These are phyloP conservation scores for Gossypium raimondii DNA, from an alignment of 345 rosid species.

Conservation along the genomic window DNA sequence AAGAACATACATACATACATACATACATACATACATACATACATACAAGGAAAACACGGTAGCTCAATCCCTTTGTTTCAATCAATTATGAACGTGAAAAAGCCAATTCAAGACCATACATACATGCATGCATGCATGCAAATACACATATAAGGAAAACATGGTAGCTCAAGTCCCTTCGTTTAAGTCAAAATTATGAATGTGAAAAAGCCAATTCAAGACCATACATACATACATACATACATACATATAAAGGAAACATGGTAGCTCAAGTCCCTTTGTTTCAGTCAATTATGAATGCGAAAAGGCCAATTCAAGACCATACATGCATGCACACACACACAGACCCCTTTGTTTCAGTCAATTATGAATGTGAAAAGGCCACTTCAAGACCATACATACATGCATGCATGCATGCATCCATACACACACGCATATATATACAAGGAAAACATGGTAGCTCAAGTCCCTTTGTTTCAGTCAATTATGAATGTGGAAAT, in stretches of 20 bases:
- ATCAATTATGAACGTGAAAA: not conserved
- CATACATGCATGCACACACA: too few species aligned
- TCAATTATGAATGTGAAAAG: not conserved
- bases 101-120: not conserved
- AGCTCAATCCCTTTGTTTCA: slow-evolving; percentile 11
- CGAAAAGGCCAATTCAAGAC: not conserved
- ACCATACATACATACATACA: too few species aligned
- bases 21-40: too few species aligned
- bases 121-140: not conserved
- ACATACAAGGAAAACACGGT: not conserved
- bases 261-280: slow-evolving; percentile 1
- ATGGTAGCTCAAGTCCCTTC: slow-evolving; percentile 59
- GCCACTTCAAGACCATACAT: too few species aligned
- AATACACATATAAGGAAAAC: not conserved
- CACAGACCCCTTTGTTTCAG: not conserved
- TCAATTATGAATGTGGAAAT: not conserved
- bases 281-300: slow-evolving; percentile 6
- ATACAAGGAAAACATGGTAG: not conserved
- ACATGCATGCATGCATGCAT: not conserved
- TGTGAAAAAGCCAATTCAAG: too few species aligned
- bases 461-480: slow-evolving; percentile 7
- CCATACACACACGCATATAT: not conserved
- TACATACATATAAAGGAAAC: not conserved
- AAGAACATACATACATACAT: too few species aligned
- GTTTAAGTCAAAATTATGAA: not conserved